Evolutionary conservation across 1,139 yeast species (phyloP).

Genomic region (Hyphopichia wangnamkhiaoensis): DNA sequence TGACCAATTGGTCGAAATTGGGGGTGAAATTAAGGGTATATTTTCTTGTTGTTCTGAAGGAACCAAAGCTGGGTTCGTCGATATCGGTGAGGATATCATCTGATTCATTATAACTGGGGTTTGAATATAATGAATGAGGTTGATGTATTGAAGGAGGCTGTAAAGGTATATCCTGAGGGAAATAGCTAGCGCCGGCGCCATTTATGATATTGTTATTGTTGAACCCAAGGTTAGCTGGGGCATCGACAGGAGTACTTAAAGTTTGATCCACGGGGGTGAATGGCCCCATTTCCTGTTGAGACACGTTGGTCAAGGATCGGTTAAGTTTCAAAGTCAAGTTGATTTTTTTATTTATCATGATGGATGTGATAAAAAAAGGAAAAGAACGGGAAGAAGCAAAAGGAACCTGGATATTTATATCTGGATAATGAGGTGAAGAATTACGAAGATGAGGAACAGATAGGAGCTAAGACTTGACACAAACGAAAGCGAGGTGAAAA

Average conservation of each 20-base stretch:
- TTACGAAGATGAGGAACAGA: too few relatives aligned
- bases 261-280: slow-evolving; percentile 51
- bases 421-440: too few relatives aligned
- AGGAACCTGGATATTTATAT: too few relatives aligned
- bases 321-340: slow-evolving; percentile 32
- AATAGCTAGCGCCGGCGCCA: slow-evolving; percentile 6
- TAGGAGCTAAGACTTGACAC: too few relatives aligned
- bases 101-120: slow-evolving; percentile 39
- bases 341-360: slow-evolving; percentile 25
- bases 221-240: slow-evolving; percentile 20
- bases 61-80: slow-evolving; percentile 30
- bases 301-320: slow-evolving; percentile 26
- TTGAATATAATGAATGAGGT: slow-evolving; percentile 21
- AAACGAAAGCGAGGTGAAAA: too few relatives aligned
- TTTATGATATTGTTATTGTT: slow-evolving; percentile 7
- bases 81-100: slow-evolving; percentile 46
- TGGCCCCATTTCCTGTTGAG: slow-evolving; percentile 29
- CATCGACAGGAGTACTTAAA: slow-evolving; percentile 41
- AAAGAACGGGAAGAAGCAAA: too few relatives aligned
- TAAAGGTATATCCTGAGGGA: slow-evolving; percentile 6
- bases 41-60: slow-evolving; percentile 24
- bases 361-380: too few relatives aligned
- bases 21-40: slow-evolving; percentile 40
- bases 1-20: slow-evolving; percentile 38
- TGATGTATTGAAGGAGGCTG: slow-evolving; percentile 3